Conservation (phyloP, 768 basidiomycete genomes). For the Boletus sp. region DNA sequence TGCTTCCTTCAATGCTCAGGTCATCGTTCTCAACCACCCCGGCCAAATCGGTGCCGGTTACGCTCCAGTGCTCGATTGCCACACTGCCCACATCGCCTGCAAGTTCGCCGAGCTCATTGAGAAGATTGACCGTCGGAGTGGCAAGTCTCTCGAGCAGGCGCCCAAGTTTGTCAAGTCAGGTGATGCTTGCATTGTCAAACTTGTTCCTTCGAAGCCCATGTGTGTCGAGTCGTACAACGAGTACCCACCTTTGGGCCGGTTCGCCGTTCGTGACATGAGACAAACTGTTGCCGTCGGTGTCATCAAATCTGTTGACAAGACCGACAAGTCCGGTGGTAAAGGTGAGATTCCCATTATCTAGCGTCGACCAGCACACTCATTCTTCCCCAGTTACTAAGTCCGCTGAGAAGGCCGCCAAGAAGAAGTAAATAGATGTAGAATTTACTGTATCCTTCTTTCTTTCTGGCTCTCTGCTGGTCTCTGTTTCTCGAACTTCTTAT, state of each 20-base stretch:
- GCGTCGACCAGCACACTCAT: constrained; percentile 7
- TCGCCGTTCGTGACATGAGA: constrained; percentile 99
- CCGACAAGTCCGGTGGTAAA: constrained; percentile 87
- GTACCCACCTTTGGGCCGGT: constrained; percentile 99
- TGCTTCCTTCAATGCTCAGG: constrained; percentile 98
- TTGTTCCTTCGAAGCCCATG: constrained; percentile 95
- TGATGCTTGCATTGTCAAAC: constrained; percentile 98
- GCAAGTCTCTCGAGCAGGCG: constrained; percentile 81
- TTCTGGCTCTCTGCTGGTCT: constrained; percentile 42
- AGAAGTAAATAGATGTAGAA: constrained; percentile 91
- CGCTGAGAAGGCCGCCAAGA: constrained; percentile 94
- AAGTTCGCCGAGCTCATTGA: constrained; percentile 98
- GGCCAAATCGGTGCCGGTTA: constrained; percentile 99
- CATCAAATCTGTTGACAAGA: constrained; percentile 97
- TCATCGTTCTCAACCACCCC: constrained; percentile 99
- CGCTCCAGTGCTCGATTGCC: constrained; percentile 98
- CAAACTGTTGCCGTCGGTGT: constrained; percentile 99
- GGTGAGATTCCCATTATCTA: constrained; percentile 42
- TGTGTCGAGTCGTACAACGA: constrained; percentile 92
- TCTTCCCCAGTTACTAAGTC: constrained; percentile 76
- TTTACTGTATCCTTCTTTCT: constrained; percentile 56
- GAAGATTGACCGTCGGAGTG: constrained; percentile 99
- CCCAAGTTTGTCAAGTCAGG: constrained; percentile 99
- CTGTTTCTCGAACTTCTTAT: constrained; percentile 31
- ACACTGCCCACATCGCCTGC: constrained; percentile 99